Conservation (phyloP, 108 stramenopile genomes). For the Skeletonema marinoi region DNA sequence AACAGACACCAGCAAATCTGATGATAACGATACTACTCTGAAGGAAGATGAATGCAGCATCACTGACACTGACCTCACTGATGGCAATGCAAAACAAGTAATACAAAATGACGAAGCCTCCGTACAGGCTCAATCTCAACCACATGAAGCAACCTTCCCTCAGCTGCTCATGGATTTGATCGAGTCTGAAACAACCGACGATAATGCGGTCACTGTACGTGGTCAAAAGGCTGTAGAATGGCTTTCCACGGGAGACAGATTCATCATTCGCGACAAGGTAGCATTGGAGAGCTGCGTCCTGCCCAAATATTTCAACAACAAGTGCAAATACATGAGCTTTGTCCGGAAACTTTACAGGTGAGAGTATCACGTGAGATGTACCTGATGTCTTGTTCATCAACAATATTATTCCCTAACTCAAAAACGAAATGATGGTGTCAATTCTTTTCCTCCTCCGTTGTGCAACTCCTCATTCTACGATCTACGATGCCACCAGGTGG, state of each 20-base stretch:
- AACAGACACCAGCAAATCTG: no score
- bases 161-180: slow-evolving; percentile 31
- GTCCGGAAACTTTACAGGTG: slow-evolving; percentile 26
- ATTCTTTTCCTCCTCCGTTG: no score
- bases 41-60: not conserved
- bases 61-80: not conserved
- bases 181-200: slow-evolving; percentile 15
- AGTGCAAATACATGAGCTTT: slow-evolving; percentile 36
- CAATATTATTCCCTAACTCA: no score
- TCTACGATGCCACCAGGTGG: slow-evolving; percentile 12
- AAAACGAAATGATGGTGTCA: no score
- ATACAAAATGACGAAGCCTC: not conserved
- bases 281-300: slow-evolving; percentile 12
- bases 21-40: no score
- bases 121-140: not conserved
- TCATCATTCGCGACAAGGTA: slow-evolving; percentile 20
- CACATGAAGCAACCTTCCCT: slow-evolving; percentile 22
- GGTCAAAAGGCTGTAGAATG: slow-evolving; percentile 24
- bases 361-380: not conserved
- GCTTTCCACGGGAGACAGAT: slow-evolving; percentile 11
- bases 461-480: no score
- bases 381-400: no score
- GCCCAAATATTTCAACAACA: slow-evolving; percentile 17
- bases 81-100: not conserved
- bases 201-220: not conserved